Conservation (phyloP, 2,329 filamentous ascomycete genomes). For the Exophiala sp. region DNA sequence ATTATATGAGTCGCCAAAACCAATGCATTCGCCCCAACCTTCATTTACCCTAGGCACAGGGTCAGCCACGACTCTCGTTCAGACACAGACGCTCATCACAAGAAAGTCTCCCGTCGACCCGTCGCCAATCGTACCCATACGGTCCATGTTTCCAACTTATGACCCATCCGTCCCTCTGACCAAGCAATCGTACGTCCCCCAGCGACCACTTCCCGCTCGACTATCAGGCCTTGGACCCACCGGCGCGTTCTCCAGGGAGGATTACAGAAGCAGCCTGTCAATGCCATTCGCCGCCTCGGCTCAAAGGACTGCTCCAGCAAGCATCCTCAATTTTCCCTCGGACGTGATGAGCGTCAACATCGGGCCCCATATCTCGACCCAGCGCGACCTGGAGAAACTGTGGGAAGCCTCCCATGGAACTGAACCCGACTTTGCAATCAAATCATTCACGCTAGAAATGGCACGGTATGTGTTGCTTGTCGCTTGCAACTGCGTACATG, state of each 20-base stretch:
- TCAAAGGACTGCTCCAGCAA: conserved; percentile 42
- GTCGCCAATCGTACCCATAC: conserved; percentile 39
- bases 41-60: conserved; percentile 17
- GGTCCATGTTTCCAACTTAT: conserved; percentile 46
- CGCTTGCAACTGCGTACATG: neutral
- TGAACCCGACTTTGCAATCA: conserved; percentile 32
- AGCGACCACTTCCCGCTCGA: conserved; percentile 22
- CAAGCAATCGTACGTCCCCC: conserved; percentile 38
- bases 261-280: conserved; percentile 32
- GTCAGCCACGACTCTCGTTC: conserved; percentile 22
- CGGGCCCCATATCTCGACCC: conserved; percentile 36
- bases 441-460: conserved; percentile 40
- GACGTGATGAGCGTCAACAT: conserved; percentile 35
- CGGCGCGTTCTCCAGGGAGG: conserved; percentile 23
- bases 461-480: conserved; percentile 34
- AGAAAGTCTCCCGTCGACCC: conserved; percentile 17
- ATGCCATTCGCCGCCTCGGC: conserved; percentile 35
- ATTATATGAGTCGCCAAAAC: conserved; percentile 13
- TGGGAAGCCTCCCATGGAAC: conserved; percentile 49
- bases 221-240: conserved; percentile 10
- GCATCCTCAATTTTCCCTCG: conserved; percentile 40
- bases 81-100: conserved; percentile 1
- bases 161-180: conserved; percentile 37
- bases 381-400: conserved; percentile 38
- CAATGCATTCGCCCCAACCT: conserved; percentile 3